Evolutionary conservation across 2,329 filamentous ascomycete genomes (phyloP).

Genomic region (Elsinoe fawcettii): DNA sequence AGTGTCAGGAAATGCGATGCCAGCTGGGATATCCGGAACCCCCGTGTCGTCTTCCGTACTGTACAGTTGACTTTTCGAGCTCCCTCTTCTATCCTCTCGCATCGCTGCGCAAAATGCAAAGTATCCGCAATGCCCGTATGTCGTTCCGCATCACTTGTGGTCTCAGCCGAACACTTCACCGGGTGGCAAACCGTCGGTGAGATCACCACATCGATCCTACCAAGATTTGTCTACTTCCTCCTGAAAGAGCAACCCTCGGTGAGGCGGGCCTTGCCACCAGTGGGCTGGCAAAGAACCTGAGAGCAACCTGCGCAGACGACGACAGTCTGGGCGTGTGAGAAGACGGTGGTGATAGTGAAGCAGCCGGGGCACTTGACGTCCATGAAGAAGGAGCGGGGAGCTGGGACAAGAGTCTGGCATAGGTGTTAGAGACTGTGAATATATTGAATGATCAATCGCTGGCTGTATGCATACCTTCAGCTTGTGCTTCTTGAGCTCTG

Average conservation of each 20-base stretch:
- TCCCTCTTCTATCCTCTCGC: slow-evolving; percentile 23
- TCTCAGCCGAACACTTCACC: slow-evolving; percentile 16
- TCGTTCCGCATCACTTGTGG: slow-evolving; percentile 20
- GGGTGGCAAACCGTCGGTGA: slow-evolving; percentile 12
- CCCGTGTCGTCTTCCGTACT: slow-evolving; percentile 18
- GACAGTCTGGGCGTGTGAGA: slow-evolving; percentile 99
- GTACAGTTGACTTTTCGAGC: slow-evolving; percentile 20
- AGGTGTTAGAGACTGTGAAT: slow-evolving; percentile 9
- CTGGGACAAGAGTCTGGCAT: slow-evolving; percentile 64
- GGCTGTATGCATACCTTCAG: slow-evolving; percentile 70
- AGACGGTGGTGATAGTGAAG: slow-evolving; percentile 99
- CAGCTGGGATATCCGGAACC: slow-evolving; percentile 23
- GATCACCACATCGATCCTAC: slow-evolving; percentile 17
- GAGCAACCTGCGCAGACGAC: slow-evolving; percentile 99
- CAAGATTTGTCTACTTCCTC: slow-evolving; percentile 78
- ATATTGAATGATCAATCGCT: slow-evolving; percentile 9
- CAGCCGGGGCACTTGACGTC: slow-evolving; percentile 99
- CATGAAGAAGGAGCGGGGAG: slow-evolving; percentile 99
- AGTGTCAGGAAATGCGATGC: slow-evolving; percentile 16
- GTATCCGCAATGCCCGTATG: slow-evolving; percentile 17
- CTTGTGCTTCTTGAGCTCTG: slow-evolving; percentile 99
- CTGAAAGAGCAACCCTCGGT: slow-evolving; percentile 99
- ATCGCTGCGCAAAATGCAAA: slow-evolving; percentile 15
- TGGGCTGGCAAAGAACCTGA: slow-evolving; percentile 98
- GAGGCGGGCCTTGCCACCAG: slow-evolving; percentile 96